Conservation (phyloP, 1,284 basidiomycete species). For the Leccinum solheimii region DNA sequence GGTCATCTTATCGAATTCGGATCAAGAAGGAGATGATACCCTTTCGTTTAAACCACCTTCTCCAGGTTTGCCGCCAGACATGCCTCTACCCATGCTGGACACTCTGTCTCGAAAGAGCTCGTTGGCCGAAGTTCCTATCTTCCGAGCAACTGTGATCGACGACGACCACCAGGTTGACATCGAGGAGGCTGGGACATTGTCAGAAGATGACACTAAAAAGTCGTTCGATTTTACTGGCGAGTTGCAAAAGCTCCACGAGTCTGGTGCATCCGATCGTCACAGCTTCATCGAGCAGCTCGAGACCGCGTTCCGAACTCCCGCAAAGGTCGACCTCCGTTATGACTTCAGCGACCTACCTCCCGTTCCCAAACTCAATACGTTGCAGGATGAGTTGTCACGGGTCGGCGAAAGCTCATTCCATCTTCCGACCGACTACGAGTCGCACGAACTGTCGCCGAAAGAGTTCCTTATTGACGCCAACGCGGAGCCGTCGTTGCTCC, state of each 20-base stretch:
- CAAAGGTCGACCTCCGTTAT: slow-evolving; percentile 57
- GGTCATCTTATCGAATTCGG: slow-evolving; percentile 56
- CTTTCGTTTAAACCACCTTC: slow-evolving; percentile 42
- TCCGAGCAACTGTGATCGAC: slow-evolving; percentile 47
- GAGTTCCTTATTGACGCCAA: slow-evolving; percentile 27
- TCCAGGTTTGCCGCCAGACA: slow-evolving; percentile 44
- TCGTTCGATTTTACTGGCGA: slow-evolving; percentile 89
- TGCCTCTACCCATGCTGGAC: slow-evolving; percentile 38
- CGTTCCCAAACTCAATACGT: slow-evolving; percentile 26
- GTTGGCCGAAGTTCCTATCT: slow-evolving; percentile 38
- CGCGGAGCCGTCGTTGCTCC: slow-evolving; percentile 21
- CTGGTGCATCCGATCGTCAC: slow-evolving; percentile 61
- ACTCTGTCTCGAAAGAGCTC: slow-evolving; percentile 20
- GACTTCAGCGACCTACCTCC: slow-evolving; percentile 52
- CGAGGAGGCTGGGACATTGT: slow-evolving; percentile 42
- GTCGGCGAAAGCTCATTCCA: slow-evolving; percentile 24
- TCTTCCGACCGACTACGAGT: slow-evolving; percentile 20
- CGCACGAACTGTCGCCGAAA: slow-evolving; percentile 14
- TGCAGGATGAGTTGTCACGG: slow-evolving; percentile 29
- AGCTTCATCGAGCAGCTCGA: slow-evolving; percentile 85
- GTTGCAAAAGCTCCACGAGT: slow-evolving; percentile 66
- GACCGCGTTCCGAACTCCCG: slow-evolving; percentile 73
- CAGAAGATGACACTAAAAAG: slow-evolving; percentile 67
- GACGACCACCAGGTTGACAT: slow-evolving; percentile 47
- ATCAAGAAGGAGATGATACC: slow-evolving; percentile 44